Conservation (phyloP, 23 red algal genomes). For the Chondrus crispus region DNA sequence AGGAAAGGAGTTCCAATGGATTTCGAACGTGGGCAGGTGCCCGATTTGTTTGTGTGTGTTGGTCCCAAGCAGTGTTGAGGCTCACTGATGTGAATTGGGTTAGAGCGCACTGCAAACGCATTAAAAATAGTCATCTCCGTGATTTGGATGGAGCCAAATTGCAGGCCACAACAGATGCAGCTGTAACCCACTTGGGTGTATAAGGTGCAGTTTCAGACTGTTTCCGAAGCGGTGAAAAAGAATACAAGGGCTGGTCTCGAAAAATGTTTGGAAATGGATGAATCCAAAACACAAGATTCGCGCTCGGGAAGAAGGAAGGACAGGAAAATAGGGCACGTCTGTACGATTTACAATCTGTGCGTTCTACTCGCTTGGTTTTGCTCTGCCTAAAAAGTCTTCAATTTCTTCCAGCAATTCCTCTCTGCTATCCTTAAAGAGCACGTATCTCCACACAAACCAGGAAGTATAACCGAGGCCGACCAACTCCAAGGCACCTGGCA, state of each 20-base stretch:
- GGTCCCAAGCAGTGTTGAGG: constrained; percentile 1
- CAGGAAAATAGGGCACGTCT: no score
- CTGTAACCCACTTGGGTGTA: no score
- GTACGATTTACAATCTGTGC: no score
- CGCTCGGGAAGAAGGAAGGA: no score
- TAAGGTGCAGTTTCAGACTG: no score
- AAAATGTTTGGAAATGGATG: no score
- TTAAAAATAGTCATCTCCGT: neutral
- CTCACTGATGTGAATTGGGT: neutral
- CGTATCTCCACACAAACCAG: constrained; percentile 84
- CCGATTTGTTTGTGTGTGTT: constrained; percentile 3
- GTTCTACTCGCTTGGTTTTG: constrained; percentile 27
- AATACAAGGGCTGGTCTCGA: no score
- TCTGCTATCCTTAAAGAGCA: constrained; percentile 61
- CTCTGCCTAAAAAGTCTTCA: constrained; percentile 72
- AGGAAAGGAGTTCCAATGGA: constrained; percentile 6
- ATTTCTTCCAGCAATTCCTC: constrained; percentile 74
- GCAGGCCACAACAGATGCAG: no score
- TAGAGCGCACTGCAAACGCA: neutral
- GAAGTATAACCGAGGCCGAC: constrained; percentile 74
- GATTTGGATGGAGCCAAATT: neutral
- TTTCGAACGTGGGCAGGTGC: neutral
- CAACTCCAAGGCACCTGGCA: constrained; percentile 68
- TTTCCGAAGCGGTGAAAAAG: no score
- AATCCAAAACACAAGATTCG: no score